phyloP scores from a whole-genome alignment of 495 filamentous ascomycete genomes.

The Neurospora sp. region DNA sequence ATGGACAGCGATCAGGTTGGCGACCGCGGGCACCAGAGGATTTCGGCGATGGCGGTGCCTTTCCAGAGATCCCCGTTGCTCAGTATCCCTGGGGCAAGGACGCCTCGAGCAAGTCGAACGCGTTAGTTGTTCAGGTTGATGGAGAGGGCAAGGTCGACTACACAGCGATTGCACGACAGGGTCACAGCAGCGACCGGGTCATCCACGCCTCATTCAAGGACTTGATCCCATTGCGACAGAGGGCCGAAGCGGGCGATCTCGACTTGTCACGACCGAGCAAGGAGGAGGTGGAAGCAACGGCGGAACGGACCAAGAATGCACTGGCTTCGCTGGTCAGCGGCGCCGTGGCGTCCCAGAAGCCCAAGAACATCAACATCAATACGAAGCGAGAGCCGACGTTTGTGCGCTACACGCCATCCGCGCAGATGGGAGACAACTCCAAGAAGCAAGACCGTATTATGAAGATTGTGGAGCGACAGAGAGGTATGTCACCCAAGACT shows the following conservation, averaged over 20 bases:
- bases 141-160: slow-evolving; percentile 89
- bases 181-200: slow-evolving; percentile 72
- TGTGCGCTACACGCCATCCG: slow-evolving; percentile 89
- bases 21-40: slow-evolving; percentile 78
- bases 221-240: slow-evolving; percentile 86
- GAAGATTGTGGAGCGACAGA: slow-evolving; percentile 93
- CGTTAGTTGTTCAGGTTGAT: slow-evolving; percentile 85
- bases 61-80: slow-evolving; percentile 86
- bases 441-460: slow-evolving; percentile 92
- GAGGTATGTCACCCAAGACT: slow-evolving; percentile 19
- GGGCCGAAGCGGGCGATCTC: slow-evolving; percentile 88
- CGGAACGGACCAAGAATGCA: slow-evolving; percentile 81
- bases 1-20: slow-evolving; percentile 78
- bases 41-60: slow-evolving; percentile 92
- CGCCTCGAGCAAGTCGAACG: slow-evolving; percentile 63
- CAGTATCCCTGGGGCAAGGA: slow-evolving; percentile 89
- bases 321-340: slow-evolving; percentile 72
- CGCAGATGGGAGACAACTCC: slow-evolving; percentile 89
- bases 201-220: slow-evolving; percentile 95
- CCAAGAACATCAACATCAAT: slow-evolving; percentile 80
- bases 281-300: slow-evolving; percentile 71
- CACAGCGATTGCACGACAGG: slow-evolving; percentile 87
- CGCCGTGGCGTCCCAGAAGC: slow-evolving; percentile 84
- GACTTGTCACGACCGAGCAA: slow-evolving; percentile 79
- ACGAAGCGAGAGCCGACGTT: slow-evolving; percentile 79